Percentiles rank a stretch among this genome's conserved stretches.
Evolutionary conservation across 1,284 basidiomycete species (phyloP).

Genomic region (Ustilago xerochloae): DNA sequence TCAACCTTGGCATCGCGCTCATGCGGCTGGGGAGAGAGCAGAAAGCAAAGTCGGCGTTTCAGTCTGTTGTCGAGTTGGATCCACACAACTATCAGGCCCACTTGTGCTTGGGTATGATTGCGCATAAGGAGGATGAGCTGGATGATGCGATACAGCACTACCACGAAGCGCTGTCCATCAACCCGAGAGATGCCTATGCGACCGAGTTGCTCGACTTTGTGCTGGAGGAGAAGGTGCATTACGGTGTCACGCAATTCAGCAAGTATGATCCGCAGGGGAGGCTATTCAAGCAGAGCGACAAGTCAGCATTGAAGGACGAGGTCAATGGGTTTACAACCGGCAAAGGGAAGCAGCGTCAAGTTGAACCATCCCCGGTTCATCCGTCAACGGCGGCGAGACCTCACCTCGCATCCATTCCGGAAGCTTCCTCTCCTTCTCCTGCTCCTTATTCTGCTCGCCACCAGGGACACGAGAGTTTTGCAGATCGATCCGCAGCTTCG

Average conservation of each 20-base stretch:
- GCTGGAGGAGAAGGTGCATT: slow-evolving; percentile 50
- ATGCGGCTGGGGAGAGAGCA: slow-evolving; percentile 33
- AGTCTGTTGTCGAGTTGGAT: slow-evolving; percentile 57
- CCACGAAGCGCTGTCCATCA: slow-evolving; percentile 53
- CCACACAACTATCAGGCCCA: slow-evolving; percentile 55
- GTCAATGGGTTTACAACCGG: not conserved
- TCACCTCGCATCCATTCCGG: slow-evolving; percentile 8
- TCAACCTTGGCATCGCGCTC: slow-evolving; percentile 69
- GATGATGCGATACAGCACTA: slow-evolving; percentile 60
- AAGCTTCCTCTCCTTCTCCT: slow-evolving; percentile 11
- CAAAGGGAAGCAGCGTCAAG: slow-evolving; percentile 10
- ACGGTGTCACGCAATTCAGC: slow-evolving; percentile 18
- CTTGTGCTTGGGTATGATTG: slow-evolving; percentile 58
- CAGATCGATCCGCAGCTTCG: slow-evolving; percentile 1
- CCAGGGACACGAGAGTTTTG: not conserved
- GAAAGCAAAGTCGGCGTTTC: slow-evolving; percentile 42
- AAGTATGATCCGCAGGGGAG: slow-evolving; percentile 20
- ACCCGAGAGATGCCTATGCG: slow-evolving; percentile 48
- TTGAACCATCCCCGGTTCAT: not conserved
- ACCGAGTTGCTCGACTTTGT: slow-evolving; percentile 56
- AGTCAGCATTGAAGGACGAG: not conserved
- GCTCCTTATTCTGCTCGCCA: not conserved
- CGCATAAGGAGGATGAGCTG: slow-evolving; percentile 52
- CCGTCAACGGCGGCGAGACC: not conserved
- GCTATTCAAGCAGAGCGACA: not conserved